These are phyloP conservation scores for Colletotrichum horii DNA, from an alignment of 2,329 filamentous ascomycete genomes.

Conservation along the genomic window DNA sequence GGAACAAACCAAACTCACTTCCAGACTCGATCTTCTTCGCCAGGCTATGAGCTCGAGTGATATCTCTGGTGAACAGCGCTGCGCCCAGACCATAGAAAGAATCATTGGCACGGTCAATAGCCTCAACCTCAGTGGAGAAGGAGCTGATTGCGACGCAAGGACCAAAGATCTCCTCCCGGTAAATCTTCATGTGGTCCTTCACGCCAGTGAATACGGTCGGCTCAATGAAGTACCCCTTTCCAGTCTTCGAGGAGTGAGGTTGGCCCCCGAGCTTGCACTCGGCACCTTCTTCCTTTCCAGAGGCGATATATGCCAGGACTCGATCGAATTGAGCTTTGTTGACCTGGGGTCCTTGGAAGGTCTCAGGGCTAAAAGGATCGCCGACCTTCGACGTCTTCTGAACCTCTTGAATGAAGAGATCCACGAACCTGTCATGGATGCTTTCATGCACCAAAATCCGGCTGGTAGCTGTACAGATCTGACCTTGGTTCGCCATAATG, in stretches of 20 bases:
- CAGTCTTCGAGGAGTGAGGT: background rate
- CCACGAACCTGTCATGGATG: background rate
- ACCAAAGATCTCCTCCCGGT: background rate
- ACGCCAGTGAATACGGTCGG: background rate
- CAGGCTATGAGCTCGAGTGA: background rate
- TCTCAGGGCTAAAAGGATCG: background rate
- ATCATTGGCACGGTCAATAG: background rate
- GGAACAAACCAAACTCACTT: background rate
- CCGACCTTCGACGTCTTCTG: background rate
- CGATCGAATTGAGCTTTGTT: background rate
- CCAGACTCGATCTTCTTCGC: background rate
- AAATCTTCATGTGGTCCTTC: background rate
- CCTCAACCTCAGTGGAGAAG: background rate
- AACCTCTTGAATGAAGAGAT: background rate
- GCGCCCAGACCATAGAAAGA: background rate
- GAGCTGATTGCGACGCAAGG: background rate
- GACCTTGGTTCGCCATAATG: background rate
- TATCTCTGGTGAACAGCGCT: background rate
- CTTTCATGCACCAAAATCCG: background rate
- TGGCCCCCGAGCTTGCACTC: background rate
- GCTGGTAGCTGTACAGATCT: background rate
- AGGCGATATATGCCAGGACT: background rate
- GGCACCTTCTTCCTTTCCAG: background rate
- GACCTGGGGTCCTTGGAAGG: background rate
- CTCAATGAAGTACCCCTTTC: background rate